Conservation (phyloP, 1,139 yeast genomes). For the Taiozyma sp. region DNA sequence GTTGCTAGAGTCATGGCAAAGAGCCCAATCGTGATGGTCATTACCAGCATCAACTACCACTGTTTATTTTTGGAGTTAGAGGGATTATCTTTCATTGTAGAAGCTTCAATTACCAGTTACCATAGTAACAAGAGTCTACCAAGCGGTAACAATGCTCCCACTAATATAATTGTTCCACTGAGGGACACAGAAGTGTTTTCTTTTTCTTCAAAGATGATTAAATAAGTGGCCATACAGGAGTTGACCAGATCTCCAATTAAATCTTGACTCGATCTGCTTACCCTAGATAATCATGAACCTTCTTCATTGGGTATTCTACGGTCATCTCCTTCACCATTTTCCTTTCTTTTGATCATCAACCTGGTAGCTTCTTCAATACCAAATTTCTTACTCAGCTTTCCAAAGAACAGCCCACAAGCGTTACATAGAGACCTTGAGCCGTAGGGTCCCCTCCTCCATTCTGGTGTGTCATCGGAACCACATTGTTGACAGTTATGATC, state of each 20-base stretch:
- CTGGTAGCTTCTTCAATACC: constrained; percentile 34
- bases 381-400: constrained; percentile 57
- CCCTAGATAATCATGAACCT: background rate
- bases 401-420: constrained; percentile 78
- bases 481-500: constrained; percentile 44
- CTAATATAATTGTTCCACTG: too few species aligned
- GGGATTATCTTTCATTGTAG: too few species aligned
- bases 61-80: too few species aligned
- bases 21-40: too few species aligned
- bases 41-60: too few species aligned
- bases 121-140: background rate
- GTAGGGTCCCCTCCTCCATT: constrained; percentile 81
- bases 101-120: background rate
- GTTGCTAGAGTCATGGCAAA: too few species aligned
- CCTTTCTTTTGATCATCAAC: constrained; percentile 21
- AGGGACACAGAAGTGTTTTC: too few species aligned
- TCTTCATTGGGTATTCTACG: constrained; percentile 20
- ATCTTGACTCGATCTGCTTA: background rate
- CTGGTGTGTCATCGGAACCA: constrained; percentile 74
- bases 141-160: background rate
- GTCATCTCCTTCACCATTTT: constrained; percentile 22
- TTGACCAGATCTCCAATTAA: too few species aligned
- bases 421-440: constrained; percentile 73
- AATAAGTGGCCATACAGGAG: background rate
- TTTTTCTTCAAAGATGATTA: too few species aligned